Evolutionary conservation across 2,329 filamentous ascomycete species (phyloP), one percentile per base, ranked within the genome.

Genomic region (Metarhizium robertsii): DNA sequence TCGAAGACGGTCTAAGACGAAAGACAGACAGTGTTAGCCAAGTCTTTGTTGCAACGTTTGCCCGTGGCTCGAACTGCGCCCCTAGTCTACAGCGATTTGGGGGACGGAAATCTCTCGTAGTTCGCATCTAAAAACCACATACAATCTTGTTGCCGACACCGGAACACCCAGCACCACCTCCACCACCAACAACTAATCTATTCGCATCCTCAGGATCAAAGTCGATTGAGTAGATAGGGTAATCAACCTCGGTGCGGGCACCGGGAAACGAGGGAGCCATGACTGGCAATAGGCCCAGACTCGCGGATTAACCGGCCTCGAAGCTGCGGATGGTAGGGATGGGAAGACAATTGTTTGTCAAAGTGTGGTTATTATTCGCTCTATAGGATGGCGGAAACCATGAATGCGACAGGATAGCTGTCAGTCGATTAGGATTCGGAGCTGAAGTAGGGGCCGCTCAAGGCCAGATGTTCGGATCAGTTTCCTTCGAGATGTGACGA

Each of bases 61-160:
- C 11, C 34, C 34, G 34, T 40, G 4, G 38, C 14, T 13, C 38
- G 13, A 40, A 40, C 38, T 11, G 13, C 32, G 32, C 18, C 16
- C 2, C 16, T 20, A 4, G 18, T 45, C n/a, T 6, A 45, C 7
- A 8, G 42, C 11, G 7, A 18, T 3, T 25, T 8, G 16, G 45
- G 48, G 8, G 32, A 20, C 30, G 30, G 43, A 16, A 36, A 14
- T 6, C 13, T 20, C 10, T 48, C 20, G 25, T 18, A 30, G 25
- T 32, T 14, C 5, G 13, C 25, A 13, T 16, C 11, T 40, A 10
- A 32, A 25, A 29, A 25, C 13, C 50, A 75, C 85, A 66, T 73
- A 88, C 88, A 65, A 96, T 90, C 71, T 90, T 90, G 76, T 96
- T 96, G 55, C 85, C 84, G 25, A 96, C 88, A 48, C 90, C 91